phyloP scores from a whole-genome alignment of 169 alveolate species.

The Cryptosporidium meleagridis region DNA sequence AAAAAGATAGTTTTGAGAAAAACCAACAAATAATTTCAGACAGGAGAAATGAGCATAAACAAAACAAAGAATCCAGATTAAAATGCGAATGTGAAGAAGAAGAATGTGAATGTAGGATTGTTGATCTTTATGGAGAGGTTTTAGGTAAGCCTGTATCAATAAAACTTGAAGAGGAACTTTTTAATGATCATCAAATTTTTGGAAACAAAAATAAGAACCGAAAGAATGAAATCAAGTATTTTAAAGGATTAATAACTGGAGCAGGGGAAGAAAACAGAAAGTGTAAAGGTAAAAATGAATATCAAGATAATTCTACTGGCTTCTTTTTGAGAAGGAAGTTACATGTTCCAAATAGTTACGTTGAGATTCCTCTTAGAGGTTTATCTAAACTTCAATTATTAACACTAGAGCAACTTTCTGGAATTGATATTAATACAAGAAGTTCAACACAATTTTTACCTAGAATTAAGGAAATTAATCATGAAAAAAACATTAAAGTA shows the following conservation, averaged over 20 bases:
- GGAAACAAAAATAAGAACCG: background rate
- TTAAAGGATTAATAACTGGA: slow-evolving; percentile 17
- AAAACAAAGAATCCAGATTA: background rate
- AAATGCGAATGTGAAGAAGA: slow-evolving; percentile 23
- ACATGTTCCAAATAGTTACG: background rate
- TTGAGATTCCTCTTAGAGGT: slow-evolving; percentile 28
- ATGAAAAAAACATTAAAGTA: background rate
- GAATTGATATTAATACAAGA: slow-evolving; percentile 19
- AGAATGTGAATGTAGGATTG: slow-evolving; percentile 20
- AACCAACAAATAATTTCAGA: background rate
- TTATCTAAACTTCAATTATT: slow-evolving; percentile 33
- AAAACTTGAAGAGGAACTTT: slow-evolving; percentile 48
- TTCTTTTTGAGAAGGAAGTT: background rate
- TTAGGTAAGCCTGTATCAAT: slow-evolving; percentile 46
- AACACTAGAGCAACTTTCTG: slow-evolving; percentile 60
- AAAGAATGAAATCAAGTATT: slow-evolving; percentile 11
- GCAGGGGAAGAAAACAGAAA: background rate
- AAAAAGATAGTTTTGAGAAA: background rate
- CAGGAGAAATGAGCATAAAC: background rate
- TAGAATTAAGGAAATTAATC: slow-evolving; percentile 27
- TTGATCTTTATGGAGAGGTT: slow-evolving; percentile 39
- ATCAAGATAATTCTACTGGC: background rate
- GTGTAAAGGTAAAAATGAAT: too few relatives aligned
- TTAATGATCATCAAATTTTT: slow-evolving; percentile 9
- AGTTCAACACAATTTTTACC: background rate